Percentiles rank a stretch among this genome's conserved stretches.
Conservation (phyloP, 208 protist genomes). For the Acanthamoeba royreba region DNA sequence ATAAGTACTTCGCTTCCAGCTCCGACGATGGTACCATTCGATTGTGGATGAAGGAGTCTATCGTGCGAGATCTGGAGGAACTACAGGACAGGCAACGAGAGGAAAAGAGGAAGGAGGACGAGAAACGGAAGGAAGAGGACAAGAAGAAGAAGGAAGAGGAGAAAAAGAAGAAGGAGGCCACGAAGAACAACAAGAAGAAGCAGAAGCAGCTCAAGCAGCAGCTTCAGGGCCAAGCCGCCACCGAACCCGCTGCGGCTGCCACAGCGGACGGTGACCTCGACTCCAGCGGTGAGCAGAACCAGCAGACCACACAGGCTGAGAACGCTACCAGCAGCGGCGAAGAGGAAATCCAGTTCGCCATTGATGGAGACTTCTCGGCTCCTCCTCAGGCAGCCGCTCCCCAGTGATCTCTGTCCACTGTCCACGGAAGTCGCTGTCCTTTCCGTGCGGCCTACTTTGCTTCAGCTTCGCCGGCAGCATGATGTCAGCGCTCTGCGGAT, state of each 20-base stretch:
- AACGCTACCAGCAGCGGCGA: not conserved
- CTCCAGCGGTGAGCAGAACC: not conserved
- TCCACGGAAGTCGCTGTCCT: too few species aligned
- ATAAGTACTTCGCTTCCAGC: constrained; percentile 38
- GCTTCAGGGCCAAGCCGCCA: not conserved
- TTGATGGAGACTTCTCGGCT: not conserved
- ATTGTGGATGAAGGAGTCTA: constrained; percentile 13
- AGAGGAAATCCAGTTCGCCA: not conserved
- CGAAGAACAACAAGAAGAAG: not conserved
- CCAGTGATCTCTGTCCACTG: too few species aligned
- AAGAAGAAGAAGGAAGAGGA: not conserved
- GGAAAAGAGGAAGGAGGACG: not conserved
- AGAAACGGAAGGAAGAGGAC: not conserved
- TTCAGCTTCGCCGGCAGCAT: too few species aligned
- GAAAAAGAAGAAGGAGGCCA: not conserved
- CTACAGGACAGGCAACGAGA: not conserved
- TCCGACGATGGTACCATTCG: constrained; percentile 38
- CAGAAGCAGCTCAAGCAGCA: too few species aligned
- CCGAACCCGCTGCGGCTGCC: not conserved
- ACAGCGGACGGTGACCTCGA: not conserved
- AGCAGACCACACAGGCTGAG: too few species aligned
- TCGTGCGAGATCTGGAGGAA: not conserved
- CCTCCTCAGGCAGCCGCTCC: not conserved
- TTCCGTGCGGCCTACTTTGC: too few species aligned
- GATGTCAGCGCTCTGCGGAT: too few species aligned